Evolutionary conservation across 495 filamentous ascomycete genomes (phyloP).

Genomic region (Aspergillus bertholletiae): DNA sequence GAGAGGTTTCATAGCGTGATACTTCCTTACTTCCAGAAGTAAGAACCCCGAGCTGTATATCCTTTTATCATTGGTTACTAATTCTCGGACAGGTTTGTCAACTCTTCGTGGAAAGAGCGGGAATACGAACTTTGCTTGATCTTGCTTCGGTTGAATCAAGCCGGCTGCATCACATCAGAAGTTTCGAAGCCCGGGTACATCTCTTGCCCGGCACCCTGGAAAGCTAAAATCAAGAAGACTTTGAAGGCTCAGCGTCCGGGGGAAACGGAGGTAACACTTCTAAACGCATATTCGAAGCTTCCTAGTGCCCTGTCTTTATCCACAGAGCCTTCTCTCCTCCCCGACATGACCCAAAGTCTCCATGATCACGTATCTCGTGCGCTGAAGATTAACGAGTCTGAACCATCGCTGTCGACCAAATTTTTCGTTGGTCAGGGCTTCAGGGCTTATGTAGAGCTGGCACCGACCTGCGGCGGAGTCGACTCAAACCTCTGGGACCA

Average conservation of each 20-base stretch:
- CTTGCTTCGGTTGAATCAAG: conserved; percentile 62
- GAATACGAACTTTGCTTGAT: conserved; percentile 66
- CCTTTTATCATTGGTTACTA: background rate
- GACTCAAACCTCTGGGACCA: conserved; percentile 53
- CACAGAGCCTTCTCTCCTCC: conserved; percentile 28
- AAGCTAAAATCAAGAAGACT: conserved; percentile 61
- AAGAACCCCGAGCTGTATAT: background rate
- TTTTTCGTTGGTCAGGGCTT: conserved; percentile 46
- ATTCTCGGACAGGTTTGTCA: conserved; percentile 55
- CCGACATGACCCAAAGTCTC: conserved; percentile 31
- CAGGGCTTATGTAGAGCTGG: conserved; percentile 43
- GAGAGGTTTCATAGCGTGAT: conserved; percentile 76
- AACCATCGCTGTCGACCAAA: conserved; percentile 10
- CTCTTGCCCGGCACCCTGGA: conserved; percentile 63
- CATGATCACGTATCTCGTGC: conserved; percentile 30
- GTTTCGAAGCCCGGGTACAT: conserved; percentile 52
- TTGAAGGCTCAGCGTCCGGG: conserved; percentile 45
- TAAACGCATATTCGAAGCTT: conserved; percentile 41
- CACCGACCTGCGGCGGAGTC: conserved; percentile 25
- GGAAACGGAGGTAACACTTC: conserved; percentile 25
- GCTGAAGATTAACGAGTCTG: conserved; percentile 14
- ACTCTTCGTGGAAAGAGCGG: conserved; percentile 64
- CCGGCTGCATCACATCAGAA: conserved; percentile 44
- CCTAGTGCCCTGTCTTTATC: conserved; percentile 35
- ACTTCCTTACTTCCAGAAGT: conserved; percentile 78